Evolutionary conservation across 2,329 filamentous ascomycete species (phyloP).

Genomic region (Acephala macrosclerotiorum): DNA sequence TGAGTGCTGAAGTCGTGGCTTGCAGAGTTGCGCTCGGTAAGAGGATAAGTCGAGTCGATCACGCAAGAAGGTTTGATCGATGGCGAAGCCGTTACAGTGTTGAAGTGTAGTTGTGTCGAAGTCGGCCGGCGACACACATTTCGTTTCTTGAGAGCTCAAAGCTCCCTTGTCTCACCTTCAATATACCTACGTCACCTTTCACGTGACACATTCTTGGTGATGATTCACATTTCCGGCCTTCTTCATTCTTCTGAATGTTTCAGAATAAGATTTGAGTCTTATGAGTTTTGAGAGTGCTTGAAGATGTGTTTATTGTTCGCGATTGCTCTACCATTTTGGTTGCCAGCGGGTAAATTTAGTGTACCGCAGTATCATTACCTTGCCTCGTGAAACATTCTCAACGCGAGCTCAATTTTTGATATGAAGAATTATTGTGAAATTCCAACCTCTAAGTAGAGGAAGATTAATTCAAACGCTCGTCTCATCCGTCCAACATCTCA

Average conservation of each 20-base stretch:
- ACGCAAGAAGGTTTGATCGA: slow-evolving; percentile 2
- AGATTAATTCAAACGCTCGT: too few species aligned
- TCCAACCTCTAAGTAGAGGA: not conserved
- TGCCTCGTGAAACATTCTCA: not conserved
- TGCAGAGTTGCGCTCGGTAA: slow-evolving; percentile 8
- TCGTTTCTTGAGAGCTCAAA: not conserved
- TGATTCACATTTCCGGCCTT: not conserved
- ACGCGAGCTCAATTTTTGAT: not conserved
- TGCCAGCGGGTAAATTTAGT: too few species aligned
- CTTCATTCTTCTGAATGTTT: not conserved
- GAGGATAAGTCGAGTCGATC: slow-evolving; percentile 1
- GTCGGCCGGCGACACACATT: not conserved
- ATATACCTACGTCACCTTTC: not conserved
- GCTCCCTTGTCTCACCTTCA: not conserved
- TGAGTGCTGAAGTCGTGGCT: slow-evolving; percentile 4
- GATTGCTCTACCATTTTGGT: too few species aligned
- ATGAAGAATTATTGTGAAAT: not conserved
- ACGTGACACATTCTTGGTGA: not conserved
- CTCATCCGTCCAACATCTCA: too few species aligned
- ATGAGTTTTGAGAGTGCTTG: too few species aligned
- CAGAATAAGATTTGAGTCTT: not conserved
- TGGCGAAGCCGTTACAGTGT: not conserved
- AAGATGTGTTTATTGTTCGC: too few species aligned
- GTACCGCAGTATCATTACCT: not conserved
- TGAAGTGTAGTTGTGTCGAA: slow-evolving; percentile 1